Percentiles rank a stretch among this genome's conserved stretches.
phyloP scores from a whole-genome alignment of 331 rosid species.

The Quercus lobata region DNA sequence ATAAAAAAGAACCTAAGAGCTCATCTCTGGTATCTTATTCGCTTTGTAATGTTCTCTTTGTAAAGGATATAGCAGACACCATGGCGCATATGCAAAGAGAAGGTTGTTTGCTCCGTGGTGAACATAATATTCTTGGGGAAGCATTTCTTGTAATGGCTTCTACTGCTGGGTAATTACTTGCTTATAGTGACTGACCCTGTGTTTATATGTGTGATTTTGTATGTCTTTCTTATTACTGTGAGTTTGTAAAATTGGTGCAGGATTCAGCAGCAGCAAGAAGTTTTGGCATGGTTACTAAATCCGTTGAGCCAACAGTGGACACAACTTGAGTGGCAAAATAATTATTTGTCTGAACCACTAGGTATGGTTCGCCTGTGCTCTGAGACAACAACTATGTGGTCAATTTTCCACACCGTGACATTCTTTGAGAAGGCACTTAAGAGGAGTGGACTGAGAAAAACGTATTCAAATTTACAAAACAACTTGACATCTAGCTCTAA shows the following conservation, averaged over 20 bases:
- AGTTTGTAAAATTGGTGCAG: slow-evolving; percentile 46
- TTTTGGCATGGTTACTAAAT: slow-evolving; percentile 87
- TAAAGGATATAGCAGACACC: slow-evolving; percentile 89
- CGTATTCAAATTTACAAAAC: slow-evolving; percentile 50
- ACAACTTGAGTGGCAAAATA: slow-evolving; percentile 87
- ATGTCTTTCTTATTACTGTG: slow-evolving; percentile 9
- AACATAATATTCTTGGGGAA: slow-evolving; percentile 94
- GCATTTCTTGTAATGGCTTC: slow-evolving; percentile 99
- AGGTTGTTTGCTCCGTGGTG: slow-evolving; percentile 84
- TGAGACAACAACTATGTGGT: slow-evolving; percentile 85
- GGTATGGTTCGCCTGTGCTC: slow-evolving; percentile 77
- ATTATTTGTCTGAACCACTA: slow-evolving; percentile 75
- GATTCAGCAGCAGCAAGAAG: slow-evolving; percentile 95
- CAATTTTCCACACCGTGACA: slow-evolving; percentile 78
- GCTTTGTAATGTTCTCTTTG: slow-evolving; percentile 24
- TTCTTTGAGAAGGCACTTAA: slow-evolving; percentile 98
- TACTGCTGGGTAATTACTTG: slow-evolving; percentile 76
- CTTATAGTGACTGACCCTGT: slow-evolving; percentile 11
- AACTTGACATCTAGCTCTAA: slow-evolving; percentile 42
- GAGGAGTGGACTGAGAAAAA: slow-evolving; percentile 89
- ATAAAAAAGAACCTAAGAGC: not conserved
- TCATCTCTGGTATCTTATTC: not conserved
- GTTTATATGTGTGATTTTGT: slow-evolving; percentile 1
- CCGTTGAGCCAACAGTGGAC: slow-evolving; percentile 91
- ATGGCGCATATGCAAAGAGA: slow-evolving; percentile 86